phyloP scores from a whole-genome alignment of 495 filamentous ascomycete species.

The Penicillium ochrochloron region DNA sequence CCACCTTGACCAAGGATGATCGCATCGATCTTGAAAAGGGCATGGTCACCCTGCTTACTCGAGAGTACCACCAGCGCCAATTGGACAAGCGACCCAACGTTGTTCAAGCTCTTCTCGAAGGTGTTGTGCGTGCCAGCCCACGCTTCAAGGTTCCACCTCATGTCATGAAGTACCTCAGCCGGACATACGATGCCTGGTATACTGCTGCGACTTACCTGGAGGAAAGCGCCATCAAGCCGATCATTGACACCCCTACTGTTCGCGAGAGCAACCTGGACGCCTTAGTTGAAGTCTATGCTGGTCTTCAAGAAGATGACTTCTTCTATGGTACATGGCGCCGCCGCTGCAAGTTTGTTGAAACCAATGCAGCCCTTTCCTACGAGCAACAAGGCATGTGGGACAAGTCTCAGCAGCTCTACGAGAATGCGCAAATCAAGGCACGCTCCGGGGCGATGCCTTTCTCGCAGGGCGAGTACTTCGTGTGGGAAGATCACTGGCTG shows the following conservation, averaged over 20 bases:
- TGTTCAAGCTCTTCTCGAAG: constrained; percentile 85
- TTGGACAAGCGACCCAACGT: constrained; percentile 95
- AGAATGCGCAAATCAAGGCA: constrained; percentile 94
- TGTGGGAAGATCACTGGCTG: constrained; percentile 99
- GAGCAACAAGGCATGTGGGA: constrained; percentile 99
- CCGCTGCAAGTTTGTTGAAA: constrained; percentile 92
- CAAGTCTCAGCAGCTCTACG: constrained; percentile 94
- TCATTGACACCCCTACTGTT: constrained; percentile 79
- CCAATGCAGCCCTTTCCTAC: constrained; percentile 93
- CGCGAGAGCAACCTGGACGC: constrained; percentile 95
- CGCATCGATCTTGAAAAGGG: constrained; percentile 89
- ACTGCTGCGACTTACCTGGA: constrained; percentile 84
- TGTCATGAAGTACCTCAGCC: constrained; percentile 89
- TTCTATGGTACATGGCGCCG: constrained; percentile 98
- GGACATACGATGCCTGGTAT: constrained; percentile 95
- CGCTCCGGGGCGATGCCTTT: constrained; percentile 91
- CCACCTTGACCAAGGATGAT: constrained; percentile 82
- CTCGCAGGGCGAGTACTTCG: constrained; percentile 94
- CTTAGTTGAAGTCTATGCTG: constrained; percentile 85
- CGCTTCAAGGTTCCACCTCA: constrained; percentile 92
- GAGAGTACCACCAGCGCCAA: constrained; percentile 92
- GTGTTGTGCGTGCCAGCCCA: constrained; percentile 77
- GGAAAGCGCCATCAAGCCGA: constrained; percentile 77
- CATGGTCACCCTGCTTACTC: constrained; percentile 82
- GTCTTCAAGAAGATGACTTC: constrained; percentile 90